Conservation (phyloP, 2,329 filamentous ascomycete species). For the Trichoderma aggressivum region DNA sequence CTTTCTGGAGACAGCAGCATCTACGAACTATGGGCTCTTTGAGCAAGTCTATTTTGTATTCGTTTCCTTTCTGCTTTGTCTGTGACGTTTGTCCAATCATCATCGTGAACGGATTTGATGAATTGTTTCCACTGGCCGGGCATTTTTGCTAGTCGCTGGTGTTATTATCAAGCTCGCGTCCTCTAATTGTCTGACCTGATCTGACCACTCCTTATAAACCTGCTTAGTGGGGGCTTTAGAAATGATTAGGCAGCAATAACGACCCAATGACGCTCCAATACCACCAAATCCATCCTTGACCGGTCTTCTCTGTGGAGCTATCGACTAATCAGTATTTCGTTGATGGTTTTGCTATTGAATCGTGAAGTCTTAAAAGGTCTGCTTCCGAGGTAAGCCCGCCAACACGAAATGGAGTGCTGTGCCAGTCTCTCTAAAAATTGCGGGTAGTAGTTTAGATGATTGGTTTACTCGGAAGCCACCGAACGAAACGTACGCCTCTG, state of each 20-base stretch:
- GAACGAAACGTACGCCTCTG: no score
- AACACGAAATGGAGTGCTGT: background rate
- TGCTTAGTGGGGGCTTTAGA: background rate
- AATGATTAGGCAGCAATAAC: background rate
- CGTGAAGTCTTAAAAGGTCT: background rate
- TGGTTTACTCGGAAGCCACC: no score
- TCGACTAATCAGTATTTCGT: background rate
- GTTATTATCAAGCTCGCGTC: background rate
- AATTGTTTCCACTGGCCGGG: background rate
- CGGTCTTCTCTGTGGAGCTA: background rate
- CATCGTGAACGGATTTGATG: background rate
- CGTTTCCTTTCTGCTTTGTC: background rate
- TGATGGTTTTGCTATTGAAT: background rate
- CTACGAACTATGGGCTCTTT: background rate
- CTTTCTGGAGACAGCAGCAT: background rate
- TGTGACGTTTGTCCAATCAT: background rate
- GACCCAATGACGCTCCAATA: background rate
- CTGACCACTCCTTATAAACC: background rate
- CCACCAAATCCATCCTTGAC: background rate
- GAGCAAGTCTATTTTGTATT: slow-evolving; percentile 6
- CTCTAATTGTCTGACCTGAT: background rate
- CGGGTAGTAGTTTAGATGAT: no score
- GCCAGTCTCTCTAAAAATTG: no score
- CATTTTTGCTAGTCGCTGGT: background rate
- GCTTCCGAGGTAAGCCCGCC: background rate